phyloP scores from a whole-genome alignment of 1,139 yeast genomes.

The Pichia sp. region DNA sequence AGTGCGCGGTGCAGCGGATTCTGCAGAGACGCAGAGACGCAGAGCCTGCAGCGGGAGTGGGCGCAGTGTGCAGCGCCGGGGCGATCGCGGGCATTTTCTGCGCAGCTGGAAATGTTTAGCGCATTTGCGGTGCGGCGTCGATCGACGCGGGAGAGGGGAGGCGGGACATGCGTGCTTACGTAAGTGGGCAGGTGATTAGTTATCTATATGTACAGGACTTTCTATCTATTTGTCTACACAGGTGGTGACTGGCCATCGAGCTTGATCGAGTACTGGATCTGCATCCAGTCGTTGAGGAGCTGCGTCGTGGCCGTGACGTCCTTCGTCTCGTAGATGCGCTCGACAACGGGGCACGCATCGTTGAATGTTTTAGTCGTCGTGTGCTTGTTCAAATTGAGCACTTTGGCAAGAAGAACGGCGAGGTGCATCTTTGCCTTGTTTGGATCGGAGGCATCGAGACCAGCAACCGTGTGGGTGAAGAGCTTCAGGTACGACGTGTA shows the following conservation, averaged over 20 bases:
- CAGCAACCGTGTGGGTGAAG: neutral
- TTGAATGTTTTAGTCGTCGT: neutral
- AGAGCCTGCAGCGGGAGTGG: too few species aligned
- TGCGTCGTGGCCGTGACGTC: neutral
- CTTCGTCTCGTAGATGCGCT: neutral
- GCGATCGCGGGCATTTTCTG: too few species aligned
- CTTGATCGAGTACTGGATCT: neutral
- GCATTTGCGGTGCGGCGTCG: too few species aligned
- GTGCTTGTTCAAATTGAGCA: neutral
- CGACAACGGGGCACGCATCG: neutral
- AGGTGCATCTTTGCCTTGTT: neutral
- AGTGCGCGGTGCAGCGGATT: too few species aligned
- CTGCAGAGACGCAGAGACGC: too few species aligned
- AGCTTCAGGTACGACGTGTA: slow-evolving; percentile 5
- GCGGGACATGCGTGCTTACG: too few species aligned
- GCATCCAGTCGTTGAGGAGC: neutral
- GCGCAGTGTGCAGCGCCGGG: too few species aligned
- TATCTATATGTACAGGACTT: too few species aligned
- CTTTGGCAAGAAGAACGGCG: neutral
- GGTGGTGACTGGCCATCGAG: neutral
- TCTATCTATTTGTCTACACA: too few species aligned
- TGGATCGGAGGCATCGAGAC: neutral
- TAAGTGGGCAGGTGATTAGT: too few species aligned
- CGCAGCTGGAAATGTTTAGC: too few species aligned
- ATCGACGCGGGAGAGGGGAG: too few species aligned